Evolutionary conservation across 2,329 filamentous ascomycete genomes (phyloP), one percentile per base, ranked within the genome.

Genomic region (Acephala macrosclerotiorum): DNA sequence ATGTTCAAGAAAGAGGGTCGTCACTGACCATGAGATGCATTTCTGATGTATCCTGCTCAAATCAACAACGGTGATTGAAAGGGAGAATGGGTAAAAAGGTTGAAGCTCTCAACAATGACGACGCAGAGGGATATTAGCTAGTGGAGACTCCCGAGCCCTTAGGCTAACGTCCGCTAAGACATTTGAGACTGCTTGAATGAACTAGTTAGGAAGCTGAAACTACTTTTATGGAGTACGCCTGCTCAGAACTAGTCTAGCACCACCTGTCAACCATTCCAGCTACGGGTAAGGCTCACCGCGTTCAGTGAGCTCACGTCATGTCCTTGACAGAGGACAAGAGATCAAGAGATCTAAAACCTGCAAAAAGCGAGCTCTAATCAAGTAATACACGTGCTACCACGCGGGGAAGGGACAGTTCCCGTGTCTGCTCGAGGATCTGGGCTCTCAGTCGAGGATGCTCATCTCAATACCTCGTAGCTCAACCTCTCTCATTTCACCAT

Each of bases 231-330:
- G 26, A 29, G 22, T 11, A 60, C 6, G 12, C 58, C 2, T 9
- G 29, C 6, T 22, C 7, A 45, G 25, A 49, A 36, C 5, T 29
- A 20, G n/a, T 7, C 11, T 49, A 51, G 58, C 3, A 25, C 16
- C 6, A 59, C 33, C 22, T 22, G 18, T 49, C 42, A 16, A 42
- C 33, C 9, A 60, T 60, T 40, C 40, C 26, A 35, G 40, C 35
- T 12, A 60, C 58, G 42, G 42, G 58, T 60, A 60, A 47, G 58
- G 58, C 40, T 60, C 40, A 49, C n/a, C n/a, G n/a, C 14, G 11
- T 12, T 40, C 11, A 22, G 25, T 16, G 45, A 22, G 6, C 45
- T 49, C 45, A 49, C 45, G n/a, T 49, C 45, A 49, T 11, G 45
- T 20, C n/a, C 45, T 25, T 22, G 45, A 49, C 40, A 18, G 12